Evolutionary conservation across 257 asterid genomes (phyloP).

Genomic region (Plantago ovata): DNA sequence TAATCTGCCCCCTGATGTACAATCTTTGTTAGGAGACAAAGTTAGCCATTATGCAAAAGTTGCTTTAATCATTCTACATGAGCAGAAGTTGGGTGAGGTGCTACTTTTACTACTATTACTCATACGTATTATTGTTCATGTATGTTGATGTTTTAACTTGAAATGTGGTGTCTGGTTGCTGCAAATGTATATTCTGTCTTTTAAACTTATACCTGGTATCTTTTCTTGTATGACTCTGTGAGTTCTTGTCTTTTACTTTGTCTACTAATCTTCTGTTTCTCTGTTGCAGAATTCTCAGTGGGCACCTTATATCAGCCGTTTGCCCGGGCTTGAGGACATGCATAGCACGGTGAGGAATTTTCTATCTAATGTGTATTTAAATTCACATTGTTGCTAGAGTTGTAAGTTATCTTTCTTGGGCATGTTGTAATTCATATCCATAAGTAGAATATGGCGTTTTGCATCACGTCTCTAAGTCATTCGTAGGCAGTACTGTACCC

Average conservation of each 20-base stretch:
- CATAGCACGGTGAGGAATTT: conserved; percentile 49
- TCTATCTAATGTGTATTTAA: conserved; percentile 8
- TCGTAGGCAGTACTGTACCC: background rate
- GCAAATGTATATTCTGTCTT: too few relatives aligned
- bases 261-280: background rate
- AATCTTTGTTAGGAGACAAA: conserved; percentile 45
- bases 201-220: too few relatives aligned
- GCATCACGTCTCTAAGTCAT: background rate
- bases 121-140: background rate
- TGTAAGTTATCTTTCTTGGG: background rate
- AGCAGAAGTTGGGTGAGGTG: conserved; percentile 58
- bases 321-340: conserved; percentile 52
- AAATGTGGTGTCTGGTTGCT: too few relatives aligned
- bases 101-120: background rate
- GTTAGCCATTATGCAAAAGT: conserved; percentile 61
- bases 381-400: background rate
- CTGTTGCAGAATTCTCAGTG: conserved; percentile 48
- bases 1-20: conserved; percentile 53
- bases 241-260: background rate
- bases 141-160: background rate
- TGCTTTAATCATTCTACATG: conserved; percentile 62
- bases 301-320: conserved; percentile 64
- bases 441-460: background rate
- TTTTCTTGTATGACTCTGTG: background rate
- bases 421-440: too few relatives aligned